These are phyloP conservation scores for Podospora pseudoanserina DNA, from an alignment of 495 filamentous ascomycete species.

Conservation along the genomic window DNA sequence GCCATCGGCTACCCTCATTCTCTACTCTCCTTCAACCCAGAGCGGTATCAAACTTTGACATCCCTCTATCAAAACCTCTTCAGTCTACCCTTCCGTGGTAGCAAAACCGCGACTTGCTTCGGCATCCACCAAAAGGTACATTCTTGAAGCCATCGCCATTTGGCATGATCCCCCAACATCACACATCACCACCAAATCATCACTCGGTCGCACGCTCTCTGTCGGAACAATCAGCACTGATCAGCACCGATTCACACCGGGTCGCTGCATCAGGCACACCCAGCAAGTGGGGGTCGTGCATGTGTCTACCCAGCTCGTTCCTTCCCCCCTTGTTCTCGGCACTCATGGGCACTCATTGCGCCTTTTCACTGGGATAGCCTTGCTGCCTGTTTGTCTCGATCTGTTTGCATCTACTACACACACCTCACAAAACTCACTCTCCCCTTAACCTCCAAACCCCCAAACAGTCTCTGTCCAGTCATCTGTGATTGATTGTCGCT, in stretches of 20 bases:
- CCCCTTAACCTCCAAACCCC: neutral
- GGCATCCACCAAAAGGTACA: neutral
- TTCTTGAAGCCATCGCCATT: neutral
- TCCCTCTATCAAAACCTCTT: neutral
- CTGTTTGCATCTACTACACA: neutral
- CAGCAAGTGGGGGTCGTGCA: neutral
- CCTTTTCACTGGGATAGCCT: neutral
- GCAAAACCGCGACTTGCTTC: neutral
- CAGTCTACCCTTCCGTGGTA: neutral
- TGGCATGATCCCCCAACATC: constrained; percentile 18
- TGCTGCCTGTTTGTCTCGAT: neutral
- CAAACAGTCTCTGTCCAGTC: neutral
- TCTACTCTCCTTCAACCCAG: neutral
- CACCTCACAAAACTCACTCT: neutral
- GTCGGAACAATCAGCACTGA: neutral
- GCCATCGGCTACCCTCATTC: neutral
- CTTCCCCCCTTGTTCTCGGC: neutral
- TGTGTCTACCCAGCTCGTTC: neutral
- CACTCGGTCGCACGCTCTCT: neutral
- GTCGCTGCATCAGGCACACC: neutral
- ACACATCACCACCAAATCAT: neutral
- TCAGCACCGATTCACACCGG: neutral
- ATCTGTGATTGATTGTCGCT: neutral
- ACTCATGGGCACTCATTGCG: neutral
- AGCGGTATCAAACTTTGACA: neutral